These are phyloP conservation scores for Talaromyces verruculosus DNA, from an alignment of 2,329 filamentous ascomycete species.

Conservation along the genomic window DNA sequence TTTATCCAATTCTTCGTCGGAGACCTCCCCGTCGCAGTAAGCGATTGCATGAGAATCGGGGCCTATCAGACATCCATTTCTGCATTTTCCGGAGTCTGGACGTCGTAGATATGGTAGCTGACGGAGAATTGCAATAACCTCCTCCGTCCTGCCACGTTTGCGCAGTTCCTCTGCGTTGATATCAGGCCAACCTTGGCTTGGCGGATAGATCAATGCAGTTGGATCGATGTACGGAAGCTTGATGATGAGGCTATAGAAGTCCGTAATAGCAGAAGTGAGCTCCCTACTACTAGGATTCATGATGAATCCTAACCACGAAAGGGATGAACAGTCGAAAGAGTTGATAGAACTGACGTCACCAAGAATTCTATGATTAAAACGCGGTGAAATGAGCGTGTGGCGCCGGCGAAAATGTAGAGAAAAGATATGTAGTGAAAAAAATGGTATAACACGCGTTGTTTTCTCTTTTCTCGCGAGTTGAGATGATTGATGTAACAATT, in stretches of 20 bases:
- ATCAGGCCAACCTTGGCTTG: constrained; percentile 13
- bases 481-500: constrained; percentile 8
- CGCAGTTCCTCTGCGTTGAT: constrained; percentile 18
- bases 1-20: constrained; percentile 11
- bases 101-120: constrained; percentile 14
- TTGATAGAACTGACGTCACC: not conserved
- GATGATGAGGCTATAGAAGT: not conserved
- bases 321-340: not conserved
- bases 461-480: not conserved
- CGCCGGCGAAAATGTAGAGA: not conserved
- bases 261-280: not conserved
- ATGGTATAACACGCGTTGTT: not conserved
- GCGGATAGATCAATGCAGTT: not conserved
- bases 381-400: not conserved
- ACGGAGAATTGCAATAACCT: constrained; percentile 12
- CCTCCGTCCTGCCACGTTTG: constrained; percentile 15
- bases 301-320: not conserved
- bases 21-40: constrained; percentile 18
- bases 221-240: constrained; percentile 17
- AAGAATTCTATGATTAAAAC: not conserved
- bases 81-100: not conserved
- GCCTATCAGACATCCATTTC: constrained; percentile 16
- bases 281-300: constrained; percentile 4
- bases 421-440: not conserved
- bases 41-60: constrained; percentile 12